phyloP scores from a whole-genome alignment of 371 early-diverging fungal genomes.

The Coemansia sp. region DNA sequence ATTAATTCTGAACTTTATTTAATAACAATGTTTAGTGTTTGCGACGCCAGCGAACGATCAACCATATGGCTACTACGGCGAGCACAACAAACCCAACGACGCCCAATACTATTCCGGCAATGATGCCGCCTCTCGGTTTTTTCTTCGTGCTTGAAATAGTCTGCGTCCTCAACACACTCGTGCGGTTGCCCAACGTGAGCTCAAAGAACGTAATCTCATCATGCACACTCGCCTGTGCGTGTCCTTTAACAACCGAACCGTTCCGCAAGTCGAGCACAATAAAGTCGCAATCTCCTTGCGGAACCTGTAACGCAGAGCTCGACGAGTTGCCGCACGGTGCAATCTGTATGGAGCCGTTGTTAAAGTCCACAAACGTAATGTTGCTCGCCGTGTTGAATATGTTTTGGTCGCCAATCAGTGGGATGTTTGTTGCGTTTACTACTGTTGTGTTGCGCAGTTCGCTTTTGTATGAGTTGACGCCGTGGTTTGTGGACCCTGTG shows the following conservation, averaged over 20 bases:
- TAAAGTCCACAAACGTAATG: constrained; percentile 38
- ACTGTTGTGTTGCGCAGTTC: constrained; percentile 41
- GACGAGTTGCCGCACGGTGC: constrained; percentile 37
- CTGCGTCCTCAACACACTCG: constrained; percentile 23
- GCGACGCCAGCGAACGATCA: constrained; percentile 3
- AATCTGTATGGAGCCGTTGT: constrained; percentile 40
- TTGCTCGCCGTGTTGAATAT: constrained; percentile 21
- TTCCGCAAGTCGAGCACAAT: constrained; percentile 27
- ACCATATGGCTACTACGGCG: constrained; percentile 1
- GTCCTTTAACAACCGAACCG: constrained; percentile 33
- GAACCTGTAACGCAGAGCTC: constrained; percentile 9
- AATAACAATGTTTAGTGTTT: neutral
- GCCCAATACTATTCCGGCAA: constrained; percentile 44
- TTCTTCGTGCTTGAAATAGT: constrained; percentile 39
- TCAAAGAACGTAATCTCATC: constrained; percentile 44
- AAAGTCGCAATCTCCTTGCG: constrained; percentile 14
- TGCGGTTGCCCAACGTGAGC: constrained; percentile 20
- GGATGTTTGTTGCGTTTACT: constrained; percentile 29
- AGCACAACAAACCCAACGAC: constrained; percentile 31
- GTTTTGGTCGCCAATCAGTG: constrained; percentile 32
- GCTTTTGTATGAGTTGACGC: constrained; percentile 20
- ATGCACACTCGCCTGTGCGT: constrained; percentile 19
- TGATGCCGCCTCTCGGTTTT: constrained; percentile 17
- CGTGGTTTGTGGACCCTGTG: constrained; percentile 10
- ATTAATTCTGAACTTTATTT: neutral